Base-by-base conservation (phyloP, 768 basidiomycete genomes). In the Podaxis sp. region DNA sequence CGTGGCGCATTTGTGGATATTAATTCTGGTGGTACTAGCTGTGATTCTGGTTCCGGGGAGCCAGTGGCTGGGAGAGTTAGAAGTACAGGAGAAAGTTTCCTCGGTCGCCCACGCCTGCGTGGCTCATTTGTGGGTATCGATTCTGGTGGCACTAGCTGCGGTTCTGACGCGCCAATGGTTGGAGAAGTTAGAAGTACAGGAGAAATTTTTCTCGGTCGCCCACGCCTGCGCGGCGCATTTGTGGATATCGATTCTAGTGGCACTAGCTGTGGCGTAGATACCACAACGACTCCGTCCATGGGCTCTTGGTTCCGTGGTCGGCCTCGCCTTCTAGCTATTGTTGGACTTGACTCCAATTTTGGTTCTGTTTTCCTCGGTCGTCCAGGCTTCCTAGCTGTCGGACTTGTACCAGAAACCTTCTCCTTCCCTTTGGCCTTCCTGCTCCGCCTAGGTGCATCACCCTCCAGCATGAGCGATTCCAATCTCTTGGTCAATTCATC, bases 61-160 rank as follows among this genome's bases (percentile, higher is more conserved):
- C 8, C 33, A 33, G 8, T 1, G 33, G 33, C 33, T 33, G 33
- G 33, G 7, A 33, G 48, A 49, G 48, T 9, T 24, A 49, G 9
- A 49, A 24, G 48, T 19, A 49, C n/a, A 49, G 53, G n/a, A 28
- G 5, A 13, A 12, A 46, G 17, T 28, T 61, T 61, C 40, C 38
- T 61, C 30, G 59, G 52, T 44, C 59, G 51, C 8, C 59, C 52
- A 24, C 52, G 59, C 24, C 17, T 53, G 8, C 51, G 51, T 3
- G 40, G 59, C 28, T 22, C 13, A 22, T 6, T 15, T n/a, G 52
- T 54, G 13, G 52, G 2, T 24, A 24, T 6, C 2, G 54, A 12
- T 40, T 30, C 12, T 4, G 24, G 5, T 13, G 42, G 22, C 17
- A 39, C 11, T 22, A 22, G 9, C 24, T 30, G 11, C 19, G 13